Conservation (phyloP, 306 rosid species). For the Malus sieversii region DNA sequence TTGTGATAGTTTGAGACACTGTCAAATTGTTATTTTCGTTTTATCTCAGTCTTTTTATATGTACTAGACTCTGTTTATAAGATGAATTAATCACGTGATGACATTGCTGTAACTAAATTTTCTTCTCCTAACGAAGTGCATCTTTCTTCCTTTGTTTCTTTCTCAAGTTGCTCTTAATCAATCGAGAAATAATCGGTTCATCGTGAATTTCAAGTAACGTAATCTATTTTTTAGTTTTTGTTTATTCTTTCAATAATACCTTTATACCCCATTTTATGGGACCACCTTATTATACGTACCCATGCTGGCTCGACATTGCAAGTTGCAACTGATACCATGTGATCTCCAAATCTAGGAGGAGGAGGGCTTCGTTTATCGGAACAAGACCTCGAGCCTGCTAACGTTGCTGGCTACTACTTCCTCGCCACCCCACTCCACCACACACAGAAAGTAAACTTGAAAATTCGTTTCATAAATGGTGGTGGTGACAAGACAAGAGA, state of each 20-base stretch:
- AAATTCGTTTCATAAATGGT: not conserved
- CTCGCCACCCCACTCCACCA: not conserved
- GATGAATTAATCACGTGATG: too few species aligned
- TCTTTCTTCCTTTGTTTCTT: not conserved
- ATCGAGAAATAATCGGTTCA: not conserved
- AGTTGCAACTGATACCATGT: not conserved
- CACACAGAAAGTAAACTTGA: not conserved
- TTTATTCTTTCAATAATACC: not conserved
- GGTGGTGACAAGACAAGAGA: not conserved
- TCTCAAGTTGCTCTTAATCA: too few species aligned
- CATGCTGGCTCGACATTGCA: not conserved
- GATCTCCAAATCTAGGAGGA: not conserved
- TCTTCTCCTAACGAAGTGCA: not conserved
- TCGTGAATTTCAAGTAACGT: not conserved
- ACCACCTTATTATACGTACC: not conserved
- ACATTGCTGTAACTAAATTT: too few species aligned
- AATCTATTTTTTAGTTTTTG: not conserved
- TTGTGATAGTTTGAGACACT: not conserved
- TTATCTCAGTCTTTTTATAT: too few species aligned
- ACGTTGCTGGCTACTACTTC: not conserved
- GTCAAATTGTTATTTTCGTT: too few species aligned
- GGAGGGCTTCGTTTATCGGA: not conserved
- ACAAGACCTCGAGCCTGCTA: not conserved
- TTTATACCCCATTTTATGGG: not conserved
- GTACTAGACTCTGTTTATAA: too few species aligned